These are phyloP conservation scores for Aureobasidium sp. DNA, from an alignment of 2,329 filamentous ascomycete species.

Conservation along the genomic window DNA sequence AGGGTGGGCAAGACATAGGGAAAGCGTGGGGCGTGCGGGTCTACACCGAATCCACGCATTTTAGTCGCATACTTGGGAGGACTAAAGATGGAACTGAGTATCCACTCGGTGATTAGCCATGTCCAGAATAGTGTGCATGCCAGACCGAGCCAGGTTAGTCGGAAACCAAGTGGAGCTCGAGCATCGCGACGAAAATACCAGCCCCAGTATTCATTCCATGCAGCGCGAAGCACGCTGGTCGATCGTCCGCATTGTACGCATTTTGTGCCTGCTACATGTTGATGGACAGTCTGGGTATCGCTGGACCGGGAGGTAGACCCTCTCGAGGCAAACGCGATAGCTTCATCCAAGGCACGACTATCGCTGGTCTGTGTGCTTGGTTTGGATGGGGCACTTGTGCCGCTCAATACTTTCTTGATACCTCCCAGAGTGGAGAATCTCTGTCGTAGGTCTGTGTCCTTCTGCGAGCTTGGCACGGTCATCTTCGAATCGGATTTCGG, in stretches of 20 bases:
- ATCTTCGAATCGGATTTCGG: not conserved
- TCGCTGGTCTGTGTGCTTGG: not conserved
- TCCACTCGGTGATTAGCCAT: constrained; percentile 5
- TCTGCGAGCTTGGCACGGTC: constrained; percentile 22
- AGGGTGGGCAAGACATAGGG: constrained; percentile 50
- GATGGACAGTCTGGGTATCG: not conserved
- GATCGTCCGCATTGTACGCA: constrained; percentile 20
- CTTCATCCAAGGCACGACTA: not conserved
- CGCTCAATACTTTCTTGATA: constrained; percentile 33
- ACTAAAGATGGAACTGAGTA: constrained; percentile 37
- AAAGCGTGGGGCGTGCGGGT: constrained; percentile 43
- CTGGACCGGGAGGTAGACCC: not conserved
- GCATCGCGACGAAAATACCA: constrained; percentile 22
- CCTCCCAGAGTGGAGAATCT: constrained; percentile 33
- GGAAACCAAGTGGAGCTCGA: constrained; percentile 18
- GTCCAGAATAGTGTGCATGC: constrained; percentile 26
- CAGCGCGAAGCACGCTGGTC: constrained; percentile 20
- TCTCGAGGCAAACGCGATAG: not conserved
- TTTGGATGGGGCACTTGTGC: constrained; percentile 19
- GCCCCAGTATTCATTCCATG: constrained; percentile 23
- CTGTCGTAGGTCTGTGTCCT: constrained; percentile 33
- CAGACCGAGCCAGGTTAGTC: constrained; percentile 33
- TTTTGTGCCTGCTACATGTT: not conserved
- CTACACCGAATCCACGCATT: constrained; percentile 43
- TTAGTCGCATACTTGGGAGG: constrained; percentile 39